Percentiles rank a stretch among this genome's conserved stretches.
phyloP scores from a whole-genome alignment of 2,329 filamentous ascomycete genomes.

The Passalora sequoiae region DNA sequence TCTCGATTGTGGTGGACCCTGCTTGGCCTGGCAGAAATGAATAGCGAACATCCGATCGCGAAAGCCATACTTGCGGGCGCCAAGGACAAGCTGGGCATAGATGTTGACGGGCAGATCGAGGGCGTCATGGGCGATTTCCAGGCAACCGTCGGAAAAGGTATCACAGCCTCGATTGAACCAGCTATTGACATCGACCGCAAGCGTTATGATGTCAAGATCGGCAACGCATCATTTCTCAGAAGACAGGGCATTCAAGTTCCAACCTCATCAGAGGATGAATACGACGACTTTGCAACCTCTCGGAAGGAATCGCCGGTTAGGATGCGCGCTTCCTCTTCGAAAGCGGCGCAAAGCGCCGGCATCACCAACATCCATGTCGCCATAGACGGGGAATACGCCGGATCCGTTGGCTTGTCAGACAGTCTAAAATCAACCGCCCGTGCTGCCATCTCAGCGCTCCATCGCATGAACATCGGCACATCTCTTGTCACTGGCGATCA shows the following conservation, averaged over 20 bases:
- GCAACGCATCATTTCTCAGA: slow-evolving; percentile 72
- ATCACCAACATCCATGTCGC: slow-evolving; percentile 89
- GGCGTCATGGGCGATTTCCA: slow-evolving; percentile 82
- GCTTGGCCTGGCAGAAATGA: slow-evolving; percentile 89
- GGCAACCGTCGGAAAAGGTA: slow-evolving; percentile 75
- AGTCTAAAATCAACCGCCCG: slow-evolving; percentile 84
- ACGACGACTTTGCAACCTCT: slow-evolving; percentile 38
- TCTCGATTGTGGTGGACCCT: slow-evolving; percentile 89
- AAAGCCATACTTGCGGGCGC: slow-evolving; percentile 74
- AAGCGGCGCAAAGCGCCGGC: slow-evolving; percentile 53
- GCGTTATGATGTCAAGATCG: slow-evolving; percentile 74
- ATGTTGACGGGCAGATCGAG: slow-evolving; percentile 67
- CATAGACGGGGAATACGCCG: slow-evolving; percentile 74
- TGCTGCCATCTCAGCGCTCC: slow-evolving; percentile 73
- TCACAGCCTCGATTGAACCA: slow-evolving; percentile 77
- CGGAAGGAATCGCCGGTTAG: no score
- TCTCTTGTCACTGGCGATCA: slow-evolving; percentile 95
- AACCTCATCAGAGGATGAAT: slow-evolving; percentile 46
- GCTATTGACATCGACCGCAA: slow-evolving; percentile 60
- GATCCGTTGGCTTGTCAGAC: slow-evolving; percentile 78
- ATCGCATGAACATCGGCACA: slow-evolving; percentile 77
- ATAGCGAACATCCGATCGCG: slow-evolving; percentile 94
- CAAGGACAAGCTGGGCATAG: slow-evolving; percentile 68
- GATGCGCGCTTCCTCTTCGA: slow-evolving; percentile 30
- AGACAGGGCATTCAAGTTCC: slow-evolving; percentile 65